Evolutionary conservation across 1,284 basidiomycete species (phyloP), one percentile per base, ranked within the genome.

Genomic region (Ustilago shanxiensis): DNA sequence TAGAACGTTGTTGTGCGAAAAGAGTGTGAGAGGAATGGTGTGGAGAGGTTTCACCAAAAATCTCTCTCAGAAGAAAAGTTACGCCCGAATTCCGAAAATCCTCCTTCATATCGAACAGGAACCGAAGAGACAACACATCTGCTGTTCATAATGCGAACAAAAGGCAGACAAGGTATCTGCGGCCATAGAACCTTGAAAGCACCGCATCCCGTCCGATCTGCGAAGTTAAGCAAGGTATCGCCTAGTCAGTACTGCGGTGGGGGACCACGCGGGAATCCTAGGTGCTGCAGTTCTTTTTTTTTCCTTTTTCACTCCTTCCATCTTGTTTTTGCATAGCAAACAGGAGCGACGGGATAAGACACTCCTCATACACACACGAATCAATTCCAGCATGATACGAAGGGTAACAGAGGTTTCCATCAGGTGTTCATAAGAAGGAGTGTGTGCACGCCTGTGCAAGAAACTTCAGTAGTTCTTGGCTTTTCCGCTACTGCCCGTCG

Each of bases 221-320:
- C 89, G 90, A 89, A 91, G 90, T 91, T 90, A 92, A 92, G 89
- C 90, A 88, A 89, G 89, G 90, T 91, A 90, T 90, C 89, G 90
- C 90, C 89, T 87, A 91, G 91, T 91, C 90, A 91, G 91, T 92
- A 92, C 91, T 91, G 91, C 88, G 90, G 91, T 91, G 90, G 91
- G 91, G 91, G 91, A 91, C 91, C 91, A 91, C 90, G 89, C 88
- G 90, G 90, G 91, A 91, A 91, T 91, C 91, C 90, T 91, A 88
- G 90, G 90, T 91, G 91, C 90, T 90, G 90, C 91, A 90, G 90
- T 91, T 91, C 14, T 16, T 3, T 14, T 37, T 16, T 37, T 37
- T 37, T 16, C 14, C 35, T 9, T 16, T 14, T 37, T 37, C 13
- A 3, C 35, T 5, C 31, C 31, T 33, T 33, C n/a, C n/a, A n/a